Base-by-base conservation (phyloP, 257 asterid species). In the Leonotis leonurus region DNA sequence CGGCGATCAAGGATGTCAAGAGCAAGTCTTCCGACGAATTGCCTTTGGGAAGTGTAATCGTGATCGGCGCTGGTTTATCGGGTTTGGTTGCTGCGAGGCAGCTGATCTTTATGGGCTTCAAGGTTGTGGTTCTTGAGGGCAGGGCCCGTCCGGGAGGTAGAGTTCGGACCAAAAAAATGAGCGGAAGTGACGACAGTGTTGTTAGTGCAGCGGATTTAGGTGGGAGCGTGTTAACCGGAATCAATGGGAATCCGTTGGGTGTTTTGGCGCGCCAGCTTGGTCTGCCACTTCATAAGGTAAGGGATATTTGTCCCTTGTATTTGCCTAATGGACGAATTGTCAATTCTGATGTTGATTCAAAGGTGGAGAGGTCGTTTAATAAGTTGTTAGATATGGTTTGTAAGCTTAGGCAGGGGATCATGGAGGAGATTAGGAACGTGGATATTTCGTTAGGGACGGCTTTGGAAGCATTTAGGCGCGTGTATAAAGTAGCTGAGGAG, bases 171-270 rank as follows among this genome's bases (percentile, higher is more conserved):
- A 85, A 83, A 81, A 84, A 76, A 58, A 89, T 92, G 99, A 74
- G 75, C 8, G 96, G 85, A 65, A 79, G 71, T 2, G 84, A 76
- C 41, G 77, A 63, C 24, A 71, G 73, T 24, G 79, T 79, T 13
- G 81, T 79, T 16, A 89, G 85, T 3, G 99, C 95, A 0, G 99
- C 97, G 6, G 99, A 92, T 77, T 78, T 92, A 70, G 99, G 99
- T 26, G 99, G 99, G 50, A 92, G 99, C 45, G 99, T 92, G 24
- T 75, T 92, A 57, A 92, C 99, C 0, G 99, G 99, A 35, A 92
- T 87, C 52, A 92, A 89, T 72, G 99, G 99, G 27, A 92, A 92
- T 56, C 99, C 99, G 0, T 71, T 92, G 69, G 99, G 96, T 37
- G 99, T 92, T 64, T 81, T 92, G 14, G 99, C 95, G 4, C 81